These are phyloP conservation scores for Halteria grandinella DNA, from an alignment of 73 alveolate genomes.

Conservation along the genomic window DNA sequence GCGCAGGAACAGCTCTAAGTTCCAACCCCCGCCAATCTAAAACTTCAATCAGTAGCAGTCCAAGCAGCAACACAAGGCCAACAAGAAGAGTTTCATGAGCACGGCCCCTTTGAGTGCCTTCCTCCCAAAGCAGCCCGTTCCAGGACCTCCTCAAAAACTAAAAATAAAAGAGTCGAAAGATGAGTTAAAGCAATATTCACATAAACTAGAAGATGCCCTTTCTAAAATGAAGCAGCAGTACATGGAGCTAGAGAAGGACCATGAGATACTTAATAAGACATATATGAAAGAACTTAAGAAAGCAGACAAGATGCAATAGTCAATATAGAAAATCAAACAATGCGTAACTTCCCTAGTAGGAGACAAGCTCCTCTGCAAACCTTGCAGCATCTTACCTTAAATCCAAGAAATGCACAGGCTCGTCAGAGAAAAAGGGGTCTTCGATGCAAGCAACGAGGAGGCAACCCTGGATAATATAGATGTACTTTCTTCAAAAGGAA, in stretches of 20 bases:
- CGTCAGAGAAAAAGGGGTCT: slow-evolving; percentile 29
- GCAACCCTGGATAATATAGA: background rate
- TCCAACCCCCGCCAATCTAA: too few species aligned
- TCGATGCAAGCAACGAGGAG: slow-evolving; percentile 32
- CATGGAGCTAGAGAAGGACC: slow-evolving; percentile 40
- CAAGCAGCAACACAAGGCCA: too few species aligned
- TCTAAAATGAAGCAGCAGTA: slow-evolving; percentile 20
- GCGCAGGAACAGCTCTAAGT: too few species aligned
- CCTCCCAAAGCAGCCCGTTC: background rate
- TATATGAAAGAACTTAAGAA: slow-evolving; percentile 32
- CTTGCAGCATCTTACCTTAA: background rate
- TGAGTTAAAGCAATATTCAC: slow-evolving; percentile 27
- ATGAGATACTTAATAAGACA: slow-evolving; percentile 34
- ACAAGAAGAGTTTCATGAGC: slow-evolving; percentile 2
- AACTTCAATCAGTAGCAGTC: too few species aligned
- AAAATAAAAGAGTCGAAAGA: slow-evolving; percentile 33
- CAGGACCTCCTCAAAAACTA: background rate
- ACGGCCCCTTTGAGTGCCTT: slow-evolving; percentile 25
- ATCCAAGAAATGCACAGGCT: slow-evolving; percentile 3
- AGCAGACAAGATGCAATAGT: slow-evolving; percentile 28
- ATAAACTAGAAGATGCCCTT: slow-evolving; percentile 18
- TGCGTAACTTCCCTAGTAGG: background rate
- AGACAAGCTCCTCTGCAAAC: background rate
- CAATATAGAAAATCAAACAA: slow-evolving; percentile 7
- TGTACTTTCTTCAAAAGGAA: slow-evolving; percentile 15